A percentile compares a stretch with the other conserved stretches of the same genome.
phyloP scores from a whole-genome alignment of 768 basidiomycete species.

The Kwoniella sp. region DNA sequence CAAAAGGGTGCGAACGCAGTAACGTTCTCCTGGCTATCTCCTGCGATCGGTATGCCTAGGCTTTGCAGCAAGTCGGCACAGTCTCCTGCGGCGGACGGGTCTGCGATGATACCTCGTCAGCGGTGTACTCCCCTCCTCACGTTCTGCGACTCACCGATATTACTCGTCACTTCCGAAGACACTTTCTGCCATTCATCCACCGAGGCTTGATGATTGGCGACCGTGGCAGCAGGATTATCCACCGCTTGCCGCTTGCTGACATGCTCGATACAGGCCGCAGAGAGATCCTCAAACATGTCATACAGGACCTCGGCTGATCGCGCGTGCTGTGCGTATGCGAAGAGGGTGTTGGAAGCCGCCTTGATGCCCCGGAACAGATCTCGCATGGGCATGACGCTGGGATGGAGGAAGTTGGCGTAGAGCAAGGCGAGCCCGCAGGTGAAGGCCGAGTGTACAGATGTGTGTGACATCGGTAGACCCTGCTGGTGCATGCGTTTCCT shows the following conservation, averaged over 20 bases:
- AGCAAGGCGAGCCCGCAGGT: constrained; percentile 23
- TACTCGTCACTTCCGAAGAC: constrained; percentile 11
- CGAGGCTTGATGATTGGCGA: background rate
- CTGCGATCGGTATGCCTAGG: constrained; percentile 1
- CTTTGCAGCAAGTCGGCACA: constrained; percentile 5
- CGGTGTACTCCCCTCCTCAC: background rate
- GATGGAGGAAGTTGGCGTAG: constrained; percentile 19
- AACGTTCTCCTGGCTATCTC: background rate
- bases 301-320: constrained; percentile 8
- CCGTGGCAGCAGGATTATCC: background rate
- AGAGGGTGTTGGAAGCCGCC: constrained; percentile 20
- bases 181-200: constrained; percentile 12
- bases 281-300: constrained; percentile 25
- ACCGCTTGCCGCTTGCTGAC: background rate
- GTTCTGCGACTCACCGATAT: constrained; percentile 5
- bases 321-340: constrained; percentile 18
- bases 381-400: constrained; percentile 10
- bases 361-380: constrained; percentile 22
- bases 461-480: constrained; percentile 16
- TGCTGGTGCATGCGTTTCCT: constrained; percentile 19
- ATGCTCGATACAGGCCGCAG: constrained; percentile 21
- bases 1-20: constrained; percentile 4
- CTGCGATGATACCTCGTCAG: background rate
- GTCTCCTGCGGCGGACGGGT: constrained; percentile 5
- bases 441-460: constrained; percentile 20